Conservation (phyloP, 2,329 filamentous ascomycete genomes). For the Pseudocercospora fijiensis region DNA sequence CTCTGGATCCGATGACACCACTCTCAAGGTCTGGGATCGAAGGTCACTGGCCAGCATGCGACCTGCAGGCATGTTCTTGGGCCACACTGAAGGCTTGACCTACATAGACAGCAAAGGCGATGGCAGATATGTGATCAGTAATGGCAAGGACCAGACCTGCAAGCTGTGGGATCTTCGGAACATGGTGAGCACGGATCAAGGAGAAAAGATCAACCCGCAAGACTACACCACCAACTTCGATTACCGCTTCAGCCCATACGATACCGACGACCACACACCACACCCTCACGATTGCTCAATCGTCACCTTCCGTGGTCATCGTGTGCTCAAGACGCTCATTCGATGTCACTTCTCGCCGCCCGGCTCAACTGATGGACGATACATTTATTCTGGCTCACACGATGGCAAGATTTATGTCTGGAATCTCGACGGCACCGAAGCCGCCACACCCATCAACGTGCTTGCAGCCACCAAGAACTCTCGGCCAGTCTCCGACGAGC, state of each 20-base stretch:
- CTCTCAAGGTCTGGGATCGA: conserved; percentile 93
- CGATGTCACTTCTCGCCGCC: conserved; percentile 93
- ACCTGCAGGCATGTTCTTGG: conserved; percentile 64
- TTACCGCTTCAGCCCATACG: conserved; percentile 68
- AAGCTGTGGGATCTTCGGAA: conserved; percentile 95
- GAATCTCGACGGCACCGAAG: conserved; percentile 86
- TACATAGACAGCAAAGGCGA: conserved; percentile 82
- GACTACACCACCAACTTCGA: conserved; percentile 66
- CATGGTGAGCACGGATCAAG: conserved; percentile 73
- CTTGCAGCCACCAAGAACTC: conserved; percentile 65
- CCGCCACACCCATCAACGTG: conserved; percentile 70
- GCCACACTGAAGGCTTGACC: conserved; percentile 64
- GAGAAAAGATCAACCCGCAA: conserved; percentile 57
- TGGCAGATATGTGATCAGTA: conserved; percentile 84
- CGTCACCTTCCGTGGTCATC: conserved; percentile 90
- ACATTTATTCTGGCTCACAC: conserved; percentile 88
- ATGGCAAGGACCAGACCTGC: conserved; percentile 94
- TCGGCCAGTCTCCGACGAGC: conserved; percentile 55
- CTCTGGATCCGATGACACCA: conserved; percentile 91
- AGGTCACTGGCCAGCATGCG: conserved; percentile 64
- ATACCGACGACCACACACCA: conserved; percentile 64
- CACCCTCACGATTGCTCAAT: conserved; percentile 86
- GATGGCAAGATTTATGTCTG: conserved; percentile 89
- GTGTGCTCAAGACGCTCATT: conserved; percentile 84
- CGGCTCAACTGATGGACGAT: conserved; percentile 79